Base-by-base conservation (phyloP, 345 rosid species). In the Leavenworthia alabamica region DNA sequence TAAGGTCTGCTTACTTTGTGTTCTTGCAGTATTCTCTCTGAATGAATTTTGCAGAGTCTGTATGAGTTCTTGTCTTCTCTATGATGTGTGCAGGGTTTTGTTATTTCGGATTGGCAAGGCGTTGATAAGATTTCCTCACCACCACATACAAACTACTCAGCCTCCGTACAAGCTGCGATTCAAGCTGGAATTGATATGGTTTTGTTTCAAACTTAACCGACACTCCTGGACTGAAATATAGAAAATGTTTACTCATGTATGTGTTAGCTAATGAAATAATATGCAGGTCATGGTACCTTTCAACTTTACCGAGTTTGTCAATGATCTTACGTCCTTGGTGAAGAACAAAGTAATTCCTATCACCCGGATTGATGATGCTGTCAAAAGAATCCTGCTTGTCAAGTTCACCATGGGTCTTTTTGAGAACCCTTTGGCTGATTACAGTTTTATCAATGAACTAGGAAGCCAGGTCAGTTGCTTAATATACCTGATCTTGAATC, bases 161-260 rank as follows among this genome's bases (percentile, higher is more conserved):
- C 78, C 68, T 93, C 97, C 17, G 82, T 93, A 59, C 79, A 61
- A 74, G 85, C 79, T 33, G 86, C 88, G 6, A 80, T 93, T 71
- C 71, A 68, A 58, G 99, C 99, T 71, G 99, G 99, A 41, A 85
- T 93, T 42, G 99, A 93, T 72, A 87, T 93, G 97, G 99, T 82
- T 28, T 50, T 70, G 75, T 68, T 17, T 31, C 45, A 47, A 52
- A 62, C 56, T 49, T 64, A 5, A 53, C 29, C 33, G 47, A 32
- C 67, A 14, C 16, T 54, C 60, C 42, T 64, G 10, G 12, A 49
- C n/a, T 46, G 13, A 36, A 8, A 23, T 12, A 48, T 43, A 13
- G 32, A 39, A n/a, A 28, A 11, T 17, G 11, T 17, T 17, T 26
- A 4, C 33, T 39, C 9, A 27, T 49, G 11, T 27, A 26, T 43